These are phyloP conservation scores for Amanita rubescens DNA, from an alignment of 768 basidiomycete genomes.

Conservation along the genomic window DNA sequence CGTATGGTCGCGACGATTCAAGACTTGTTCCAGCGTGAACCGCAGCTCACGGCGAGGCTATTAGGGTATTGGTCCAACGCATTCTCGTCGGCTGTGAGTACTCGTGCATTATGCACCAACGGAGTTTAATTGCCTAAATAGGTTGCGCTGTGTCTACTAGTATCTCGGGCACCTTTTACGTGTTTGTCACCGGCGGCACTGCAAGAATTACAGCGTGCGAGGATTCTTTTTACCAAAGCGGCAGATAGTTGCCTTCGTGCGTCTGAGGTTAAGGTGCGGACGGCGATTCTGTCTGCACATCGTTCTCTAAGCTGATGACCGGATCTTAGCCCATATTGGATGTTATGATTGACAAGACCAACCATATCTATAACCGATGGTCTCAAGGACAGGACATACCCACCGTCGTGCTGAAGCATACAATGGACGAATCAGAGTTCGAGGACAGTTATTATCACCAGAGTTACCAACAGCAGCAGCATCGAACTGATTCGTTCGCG, in stretches of 20 bases:
- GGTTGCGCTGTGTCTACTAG: constrained; percentile 45
- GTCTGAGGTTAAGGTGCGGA: constrained; percentile 37
- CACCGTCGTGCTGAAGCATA: constrained; percentile 33
- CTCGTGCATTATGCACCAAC: background rate
- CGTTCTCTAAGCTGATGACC: background rate
- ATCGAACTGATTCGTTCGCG: constrained; percentile 28
- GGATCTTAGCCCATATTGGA: constrained; percentile 35
- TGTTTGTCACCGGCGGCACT: constrained; percentile 56
- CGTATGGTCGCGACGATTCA: constrained; percentile 56
- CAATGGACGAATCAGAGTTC: constrained; percentile 22
- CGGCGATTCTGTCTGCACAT: background rate
- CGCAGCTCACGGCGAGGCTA: constrained; percentile 48
- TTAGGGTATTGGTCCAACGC: constrained; percentile 48
- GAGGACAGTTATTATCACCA: constrained; percentile 14
- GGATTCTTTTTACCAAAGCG: constrained; percentile 36
- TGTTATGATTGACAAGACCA: constrained; percentile 44
- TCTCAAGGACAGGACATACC: constrained; percentile 36
- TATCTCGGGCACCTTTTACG: constrained; percentile 61
- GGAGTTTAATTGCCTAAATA: constrained; percentile 13
- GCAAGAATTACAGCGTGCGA: constrained; percentile 48
- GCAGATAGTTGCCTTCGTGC: constrained; percentile 39
- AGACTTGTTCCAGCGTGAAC: constrained; percentile 49
- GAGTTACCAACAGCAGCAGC: constrained; percentile 1
- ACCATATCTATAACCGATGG: constrained; percentile 42
- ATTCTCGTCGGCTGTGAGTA: constrained; percentile 43